Evolutionary conservation across 1,139 yeast genomes (phyloP), one percentile per base, ranked within the genome.

Genomic region (Zhuliangozyma parablackwelliae): DNA sequence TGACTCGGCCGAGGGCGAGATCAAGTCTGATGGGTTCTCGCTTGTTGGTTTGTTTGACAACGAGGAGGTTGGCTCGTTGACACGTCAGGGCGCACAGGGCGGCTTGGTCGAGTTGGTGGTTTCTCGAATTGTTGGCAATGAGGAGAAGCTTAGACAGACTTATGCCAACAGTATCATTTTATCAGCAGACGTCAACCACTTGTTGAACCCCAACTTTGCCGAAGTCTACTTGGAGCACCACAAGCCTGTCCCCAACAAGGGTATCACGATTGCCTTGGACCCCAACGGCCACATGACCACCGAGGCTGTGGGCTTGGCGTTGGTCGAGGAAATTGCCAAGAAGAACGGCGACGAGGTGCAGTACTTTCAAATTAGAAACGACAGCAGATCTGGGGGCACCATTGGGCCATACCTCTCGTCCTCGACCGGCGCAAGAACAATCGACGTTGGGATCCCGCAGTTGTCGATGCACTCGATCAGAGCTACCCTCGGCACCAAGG

Each of bases 151-250:
- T n/a, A 47, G 56, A 43, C 43, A 50, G 20, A 45, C 60, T 8
- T 63, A 51, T 39, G 69, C 71, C 34, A 66, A 66, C 40, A 50
- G 71, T 7, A 49, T 69, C 21, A 51, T 69, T 29, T 53, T 70
- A 30, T 68, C 74, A 0, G 72, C 75, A 1, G 76, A 70, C 42
- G 75, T 70, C 12, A 69, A 65, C n/a, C 76, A 70, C 45, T 63
- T 67, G 20, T 47, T 69, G 28, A 70, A 70, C 45, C 76, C 76
- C n/a, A 69, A 69, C 47, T 70, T 67, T 42, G 39, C 49, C 16
- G 46, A 49, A 21, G 63, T 53, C 5, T 70, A 70, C 43, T 57
- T 69, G 40, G 64, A 63, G 32, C 52, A 57, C 32, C 71, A 69
- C 49, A 59, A 50, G 40, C 74, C 75, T 1, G 44, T 64, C 10